These are phyloP conservation scores for Fusarium nodosum DNA, from an alignment of 2,329 filamentous ascomycete species.

Conservation along the genomic window DNA sequence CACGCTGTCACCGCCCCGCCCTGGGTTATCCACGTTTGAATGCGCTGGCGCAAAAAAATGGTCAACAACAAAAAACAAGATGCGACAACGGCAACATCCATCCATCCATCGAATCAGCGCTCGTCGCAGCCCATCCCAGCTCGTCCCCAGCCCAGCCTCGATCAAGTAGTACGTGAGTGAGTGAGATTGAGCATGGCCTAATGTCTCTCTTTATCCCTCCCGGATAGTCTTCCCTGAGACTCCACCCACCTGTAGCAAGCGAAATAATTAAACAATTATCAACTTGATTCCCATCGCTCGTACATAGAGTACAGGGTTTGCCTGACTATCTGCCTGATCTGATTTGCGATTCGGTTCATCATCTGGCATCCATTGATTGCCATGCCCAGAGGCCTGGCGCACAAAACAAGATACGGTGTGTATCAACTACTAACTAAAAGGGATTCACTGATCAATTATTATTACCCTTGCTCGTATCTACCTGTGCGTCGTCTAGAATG, in stretches of 20 bases:
- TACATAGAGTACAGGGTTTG: slow-evolving; percentile 2
- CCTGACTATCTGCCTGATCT: slow-evolving; percentile 21
- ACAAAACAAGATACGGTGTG: slow-evolving; percentile 48
- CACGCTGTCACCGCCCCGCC: slow-evolving; percentile 51
- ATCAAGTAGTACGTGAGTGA: not conserved
- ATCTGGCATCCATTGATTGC: slow-evolving; percentile 24
- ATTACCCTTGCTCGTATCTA: slow-evolving; percentile 13
- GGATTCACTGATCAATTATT: slow-evolving; percentile 13
- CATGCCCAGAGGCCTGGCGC: slow-evolving; percentile 30
- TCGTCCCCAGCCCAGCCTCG: not conserved
- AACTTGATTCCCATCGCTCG: slow-evolving; percentile 20
- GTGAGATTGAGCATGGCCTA: slow-evolving; percentile 22
- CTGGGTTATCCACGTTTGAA: slow-evolving; percentile 46
- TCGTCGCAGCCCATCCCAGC: slow-evolving; percentile 45
- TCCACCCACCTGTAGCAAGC: slow-evolving; percentile 31
- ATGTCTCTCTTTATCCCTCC: slow-evolving; percentile 31
- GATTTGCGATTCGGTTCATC: slow-evolving; percentile 34
- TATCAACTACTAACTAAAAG: not conserved
- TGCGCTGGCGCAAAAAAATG: slow-evolving; percentile 49
- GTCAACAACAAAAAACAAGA: slow-evolving; percentile 49
- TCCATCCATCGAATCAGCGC: slow-evolving; percentile 45
- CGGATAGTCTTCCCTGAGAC: slow-evolving; percentile 19
- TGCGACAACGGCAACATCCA: slow-evolving; percentile 45
- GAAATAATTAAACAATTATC: slow-evolving; percentile 35
- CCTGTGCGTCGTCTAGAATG: slow-evolving; percentile 17